Conservation (phyloP, 2,329 filamentous ascomycete species). For the Emmonsiellopsis sp. region DNA sequence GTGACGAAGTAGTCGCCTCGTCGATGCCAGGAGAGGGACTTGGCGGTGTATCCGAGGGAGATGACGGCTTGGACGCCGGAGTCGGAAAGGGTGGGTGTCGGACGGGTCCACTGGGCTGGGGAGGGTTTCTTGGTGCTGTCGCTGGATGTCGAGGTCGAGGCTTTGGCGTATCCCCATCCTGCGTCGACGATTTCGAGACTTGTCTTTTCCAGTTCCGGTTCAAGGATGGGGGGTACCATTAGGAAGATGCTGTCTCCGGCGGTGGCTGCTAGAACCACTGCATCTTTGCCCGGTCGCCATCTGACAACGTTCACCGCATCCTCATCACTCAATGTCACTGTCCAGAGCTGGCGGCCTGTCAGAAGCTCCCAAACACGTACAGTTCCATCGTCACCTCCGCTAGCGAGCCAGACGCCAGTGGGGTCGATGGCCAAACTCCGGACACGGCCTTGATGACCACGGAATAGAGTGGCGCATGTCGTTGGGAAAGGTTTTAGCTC, state of each 20-base stretch:
- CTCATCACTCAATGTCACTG: conserved; percentile 62
- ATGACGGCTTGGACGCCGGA: conserved; percentile 68
- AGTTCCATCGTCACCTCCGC: conserved; percentile 87
- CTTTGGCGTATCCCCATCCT: conserved; percentile 84
- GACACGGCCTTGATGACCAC: conserved; percentile 80
- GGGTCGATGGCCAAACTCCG: conserved; percentile 78
- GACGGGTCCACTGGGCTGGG: conserved; percentile 73
- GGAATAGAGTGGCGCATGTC: conserved; percentile 74
- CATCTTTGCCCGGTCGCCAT: conserved; percentile 79
- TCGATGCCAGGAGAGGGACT: conserved; percentile 87
- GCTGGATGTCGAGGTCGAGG: conserved; percentile 41
- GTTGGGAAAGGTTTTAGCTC: conserved; percentile 94
- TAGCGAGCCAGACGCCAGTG: conserved; percentile 74
- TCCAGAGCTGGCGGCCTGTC: conserved; percentile 83
- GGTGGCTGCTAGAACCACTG: conserved; percentile 71
- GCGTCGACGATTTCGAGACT: conserved; percentile 71
- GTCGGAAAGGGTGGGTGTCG: conserved; percentile 61
- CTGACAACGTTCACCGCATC: conserved; percentile 76
- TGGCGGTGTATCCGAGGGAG: conserved; percentile 70
- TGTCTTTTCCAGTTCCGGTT: conserved; percentile 62
- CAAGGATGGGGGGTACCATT: conserved; percentile 63
- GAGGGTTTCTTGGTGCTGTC: conserved; percentile 57
- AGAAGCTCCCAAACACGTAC: conserved; percentile 82
- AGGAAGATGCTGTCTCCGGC: conserved; percentile 79
- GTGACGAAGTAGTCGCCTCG: conserved; percentile 91